Conservation (phyloP, 805 yeast species). For the Lipomyces kockii region DNA sequence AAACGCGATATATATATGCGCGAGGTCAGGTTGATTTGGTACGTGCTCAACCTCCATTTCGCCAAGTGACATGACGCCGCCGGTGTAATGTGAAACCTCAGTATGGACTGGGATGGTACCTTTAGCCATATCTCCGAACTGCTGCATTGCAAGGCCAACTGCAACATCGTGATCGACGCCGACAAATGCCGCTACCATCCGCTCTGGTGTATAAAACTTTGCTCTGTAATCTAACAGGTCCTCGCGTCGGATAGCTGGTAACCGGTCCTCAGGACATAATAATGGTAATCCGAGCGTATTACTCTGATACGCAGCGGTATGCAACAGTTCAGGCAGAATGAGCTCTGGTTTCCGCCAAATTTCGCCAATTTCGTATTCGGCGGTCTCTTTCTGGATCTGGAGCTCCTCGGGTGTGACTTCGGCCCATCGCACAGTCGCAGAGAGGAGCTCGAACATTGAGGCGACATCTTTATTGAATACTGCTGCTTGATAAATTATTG, state of each 20-base stretch:
- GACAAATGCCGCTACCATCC: slow-evolving; percentile 82
- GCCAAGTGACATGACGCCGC: slow-evolving; percentile 49
- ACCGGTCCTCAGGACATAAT: slow-evolving; percentile 73
- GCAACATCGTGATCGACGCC: slow-evolving; percentile 80
- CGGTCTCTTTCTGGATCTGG: slow-evolving; percentile 70
- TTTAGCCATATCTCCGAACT: slow-evolving; percentile 65
- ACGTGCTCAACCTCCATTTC: slow-evolving; percentile 32
- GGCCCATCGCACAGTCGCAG: slow-evolving; percentile 81
- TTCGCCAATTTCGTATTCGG: slow-evolving; percentile 81
- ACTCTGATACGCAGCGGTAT: slow-evolving; percentile 73
- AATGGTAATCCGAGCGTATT: slow-evolving; percentile 86
- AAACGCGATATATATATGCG: slow-evolving; percentile 83
- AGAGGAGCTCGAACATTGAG: slow-evolving; percentile 72
- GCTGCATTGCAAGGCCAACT: slow-evolving; percentile 60
- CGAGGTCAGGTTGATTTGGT: slow-evolving; percentile 66
- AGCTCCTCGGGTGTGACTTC: slow-evolving; percentile 69
- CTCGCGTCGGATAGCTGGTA: slow-evolving; percentile 58
- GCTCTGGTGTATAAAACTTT: slow-evolving; percentile 74
- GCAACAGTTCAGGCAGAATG: slow-evolving; percentile 87
- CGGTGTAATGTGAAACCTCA: slow-evolving; percentile 57
- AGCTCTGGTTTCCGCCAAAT: slow-evolving; percentile 82
- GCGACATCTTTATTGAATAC: slow-evolving; percentile 87
- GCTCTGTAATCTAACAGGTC: slow-evolving; percentile 65
- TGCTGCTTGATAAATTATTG: slow-evolving; percentile 91
- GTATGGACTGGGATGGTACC: slow-evolving; percentile 38